Evolutionary conservation across 2,329 filamentous ascomycete genomes (phyloP).

Genomic region (Tolypocladium endophyticum): DNA sequence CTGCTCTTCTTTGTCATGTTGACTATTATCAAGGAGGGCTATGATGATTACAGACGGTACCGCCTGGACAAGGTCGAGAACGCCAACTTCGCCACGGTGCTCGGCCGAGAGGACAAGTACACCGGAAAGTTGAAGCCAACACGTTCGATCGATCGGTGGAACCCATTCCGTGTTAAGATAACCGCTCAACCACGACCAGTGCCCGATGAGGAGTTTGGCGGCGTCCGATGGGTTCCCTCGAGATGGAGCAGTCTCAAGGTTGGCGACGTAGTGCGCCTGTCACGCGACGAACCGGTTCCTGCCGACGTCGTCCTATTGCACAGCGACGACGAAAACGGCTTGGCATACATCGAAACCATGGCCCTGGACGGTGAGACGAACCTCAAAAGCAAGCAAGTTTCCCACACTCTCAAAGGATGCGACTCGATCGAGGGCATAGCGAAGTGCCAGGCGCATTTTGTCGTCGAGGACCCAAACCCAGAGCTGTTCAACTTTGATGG

Average conservation of each 20-base stretch:
- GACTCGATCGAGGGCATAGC: conserved; percentile 42
- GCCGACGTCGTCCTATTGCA: conserved; percentile 75
- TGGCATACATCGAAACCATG: conserved; percentile 82
- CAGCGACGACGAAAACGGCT: conserved; percentile 63
- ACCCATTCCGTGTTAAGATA: conserved; percentile 21
- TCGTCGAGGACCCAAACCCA: conserved; percentile 67
- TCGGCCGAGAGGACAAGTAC: conserved; percentile 26
- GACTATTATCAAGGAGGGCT: conserved; percentile 78
- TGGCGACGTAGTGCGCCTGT: conserved; percentile 37
- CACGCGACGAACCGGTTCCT: conserved; percentile 67
- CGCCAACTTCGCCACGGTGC: conserved; percentile 35
- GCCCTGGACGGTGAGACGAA: conserved; percentile 76
- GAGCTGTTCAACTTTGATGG: conserved; percentile 71
- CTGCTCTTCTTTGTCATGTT: conserved; percentile 67
- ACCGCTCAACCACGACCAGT: conserved; percentile 15
- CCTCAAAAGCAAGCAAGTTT: conserved; percentile 63
- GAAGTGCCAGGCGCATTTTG: conserved; percentile 48
- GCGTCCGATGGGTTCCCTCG: conserved; percentile 38
- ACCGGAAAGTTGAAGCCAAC: conserved; percentile 14
- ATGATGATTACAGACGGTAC: conserved; percentile 73
- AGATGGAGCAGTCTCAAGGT: conserved; percentile 37
- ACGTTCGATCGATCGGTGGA: conserved; percentile 15
- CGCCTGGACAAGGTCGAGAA: conserved; percentile 77
- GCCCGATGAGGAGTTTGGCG: conserved; percentile 51
- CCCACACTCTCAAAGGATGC: conserved; percentile 50